Evolutionary conservation across 441 rosid species (phyloP).

Genomic region (Gossypium gossypioides): DNA sequence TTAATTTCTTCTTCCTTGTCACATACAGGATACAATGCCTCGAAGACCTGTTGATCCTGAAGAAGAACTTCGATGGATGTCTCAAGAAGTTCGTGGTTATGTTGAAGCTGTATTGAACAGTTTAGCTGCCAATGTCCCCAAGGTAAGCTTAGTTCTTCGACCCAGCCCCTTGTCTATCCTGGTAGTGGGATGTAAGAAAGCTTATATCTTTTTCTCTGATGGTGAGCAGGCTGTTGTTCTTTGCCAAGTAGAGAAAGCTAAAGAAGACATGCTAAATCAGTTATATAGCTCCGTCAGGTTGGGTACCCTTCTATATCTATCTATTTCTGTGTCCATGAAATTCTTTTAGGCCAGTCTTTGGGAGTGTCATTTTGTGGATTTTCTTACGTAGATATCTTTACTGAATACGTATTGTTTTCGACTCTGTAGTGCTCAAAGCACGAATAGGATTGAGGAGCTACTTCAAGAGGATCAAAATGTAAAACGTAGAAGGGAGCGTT

Average conservation of each 20-base stretch:
- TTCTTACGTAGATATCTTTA: neutral
- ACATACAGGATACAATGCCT: slow-evolving; percentile 50
- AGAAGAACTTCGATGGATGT: slow-evolving; percentile 76
- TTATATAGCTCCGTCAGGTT: slow-evolving; percentile 60
- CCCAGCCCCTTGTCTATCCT: neutral
- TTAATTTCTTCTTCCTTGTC: neutral
- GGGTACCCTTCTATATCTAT: slow-evolving; percentile 6
- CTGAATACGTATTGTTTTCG: neutral
- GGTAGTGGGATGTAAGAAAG: neutral
- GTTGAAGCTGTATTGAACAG: slow-evolving; percentile 72
- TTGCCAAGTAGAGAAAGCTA: slow-evolving; percentile 73
- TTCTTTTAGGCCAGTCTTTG: neutral
- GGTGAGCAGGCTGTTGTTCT: slow-evolving; percentile 60
- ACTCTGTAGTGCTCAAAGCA: slow-evolving; percentile 40
- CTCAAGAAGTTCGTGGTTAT: slow-evolving; percentile 73
- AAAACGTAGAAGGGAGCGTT: slow-evolving; percentile 43
- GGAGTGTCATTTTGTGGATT: neutral
- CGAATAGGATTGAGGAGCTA: slow-evolving; percentile 46
- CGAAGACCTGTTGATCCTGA: slow-evolving; percentile 61
- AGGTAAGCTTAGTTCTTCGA: slow-evolving; percentile 26
- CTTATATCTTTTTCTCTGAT: neutral
- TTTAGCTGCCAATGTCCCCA: slow-evolving; percentile 65
- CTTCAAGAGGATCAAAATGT: slow-evolving; percentile 58
- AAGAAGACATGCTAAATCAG: slow-evolving; percentile 68
- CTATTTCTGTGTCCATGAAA: neutral